Evolutionary conservation across 2,329 filamentous ascomycete genomes (phyloP), one percentile per base, ranked within the genome.

Genomic region (Colletotrichum neosansevieriae): DNA sequence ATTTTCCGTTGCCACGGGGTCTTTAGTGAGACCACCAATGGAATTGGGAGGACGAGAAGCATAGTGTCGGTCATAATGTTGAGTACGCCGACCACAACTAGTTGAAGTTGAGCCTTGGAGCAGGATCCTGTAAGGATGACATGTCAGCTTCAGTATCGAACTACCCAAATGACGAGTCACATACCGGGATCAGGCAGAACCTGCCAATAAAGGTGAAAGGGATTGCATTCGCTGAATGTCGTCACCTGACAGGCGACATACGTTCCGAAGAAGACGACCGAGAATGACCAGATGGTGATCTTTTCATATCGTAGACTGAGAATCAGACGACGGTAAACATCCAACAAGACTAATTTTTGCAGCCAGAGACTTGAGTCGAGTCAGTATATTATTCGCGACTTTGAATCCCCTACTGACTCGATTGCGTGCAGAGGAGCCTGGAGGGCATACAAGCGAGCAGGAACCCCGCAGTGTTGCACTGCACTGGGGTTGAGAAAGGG

Each of bases 141-240:
- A 3, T 29, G 21, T 64, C 19, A 64, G 38, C 19, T 12, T 19
- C 11, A 38, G 38, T 61, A 15, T 53, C 40, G 38, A 59, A 24
- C 15, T 29, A 21, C 32, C 7, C 38, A 36, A 32, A 29, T 10
- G 53, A 56, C 36, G 4, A 47, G 60, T 54, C 47, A 63, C 72
- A n/a, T 75, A 74, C 78, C 79, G 58, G 79, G 77, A 62, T 74
- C 72, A 51, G 78, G 86, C 1, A 82, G 72, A 59, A 88, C 83
- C 73, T 87, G 85, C 85, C 85, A 89, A 75, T 88, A 88, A 60
- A 86, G 82, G 54, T 78, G 72, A 71, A 88, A 83, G 3, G 86
- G 85, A 12, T 80, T 69, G 67, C 79, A 80, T 71, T 80, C 79
- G 65, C 72, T 72, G 65, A 80, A 78, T 3, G 76, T 78, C 9